These are phyloP conservation scores for Tuctoria greenei DNA, from an alignment of 176 grass and related monocot species.

Conservation along the genomic window DNA sequence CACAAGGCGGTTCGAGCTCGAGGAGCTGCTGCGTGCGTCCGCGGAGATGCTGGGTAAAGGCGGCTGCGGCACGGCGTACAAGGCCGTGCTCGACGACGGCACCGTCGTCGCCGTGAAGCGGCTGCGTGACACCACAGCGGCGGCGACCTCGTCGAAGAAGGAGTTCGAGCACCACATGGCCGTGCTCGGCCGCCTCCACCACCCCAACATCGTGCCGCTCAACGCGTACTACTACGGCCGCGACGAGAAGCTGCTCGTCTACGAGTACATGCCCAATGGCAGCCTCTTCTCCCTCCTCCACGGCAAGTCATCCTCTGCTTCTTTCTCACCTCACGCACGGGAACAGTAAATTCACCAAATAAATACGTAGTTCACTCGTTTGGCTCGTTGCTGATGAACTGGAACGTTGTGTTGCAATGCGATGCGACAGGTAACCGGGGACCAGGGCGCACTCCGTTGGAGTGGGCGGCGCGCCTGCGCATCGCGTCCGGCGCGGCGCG, in stretches of 20 bases:
- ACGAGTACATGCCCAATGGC: conserved; percentile 97
- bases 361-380: too few relatives aligned
- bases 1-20: conserved; percentile 71
- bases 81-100: conserved; percentile 85
- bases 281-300: conserved; percentile 87
- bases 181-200: conserved; percentile 58
- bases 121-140: conserved; percentile 58
- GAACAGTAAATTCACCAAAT: not conserved
- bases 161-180: conserved; percentile 96
- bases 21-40: conserved; percentile 87
- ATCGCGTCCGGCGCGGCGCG: conserved; percentile 64
- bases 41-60: conserved; percentile 99
- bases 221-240: conserved; percentile 88
- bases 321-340: not conserved
- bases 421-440: conserved; percentile 71
- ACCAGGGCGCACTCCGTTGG: conserved; percentile 70
- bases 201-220: conserved; percentile 77
- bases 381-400: not conserved
- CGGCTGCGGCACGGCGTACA: conserved; percentile 81
- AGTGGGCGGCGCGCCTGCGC: conserved; percentile 71
- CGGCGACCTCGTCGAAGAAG: conserved; percentile 51
- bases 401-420: not conserved
- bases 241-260: conserved; percentile 98
- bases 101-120: conserved; percentile 81
- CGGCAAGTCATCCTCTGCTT: conserved; percentile 36